These are phyloP conservation scores for Leccinum pallidistipes DNA, from an alignment of 1,284 basidiomycete genomes.

Conservation along the genomic window DNA sequence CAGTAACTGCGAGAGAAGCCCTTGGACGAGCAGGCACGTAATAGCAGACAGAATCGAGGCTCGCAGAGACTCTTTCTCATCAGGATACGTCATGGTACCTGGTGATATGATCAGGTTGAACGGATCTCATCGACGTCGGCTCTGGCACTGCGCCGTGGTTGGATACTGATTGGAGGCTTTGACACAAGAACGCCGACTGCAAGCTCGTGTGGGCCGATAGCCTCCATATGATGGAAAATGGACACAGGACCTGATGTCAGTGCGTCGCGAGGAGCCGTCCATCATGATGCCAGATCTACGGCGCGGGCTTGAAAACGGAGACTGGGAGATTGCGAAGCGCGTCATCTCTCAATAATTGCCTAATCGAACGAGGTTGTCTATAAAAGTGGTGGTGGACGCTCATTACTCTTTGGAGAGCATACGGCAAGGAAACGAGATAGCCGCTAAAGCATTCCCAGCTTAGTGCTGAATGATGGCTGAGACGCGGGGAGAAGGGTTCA, in stretches of 20 bases:
- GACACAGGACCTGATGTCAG: constrained; percentile 16
- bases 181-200: constrained; percentile 13
- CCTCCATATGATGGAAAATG: constrained; percentile 19
- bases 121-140: constrained; percentile 4
- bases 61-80: not conserved
- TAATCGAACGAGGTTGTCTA: constrained; percentile 11
- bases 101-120: constrained; percentile 10
- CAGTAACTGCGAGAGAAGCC: constrained; percentile 4
- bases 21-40: constrained; percentile 12
- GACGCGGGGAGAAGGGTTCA: constrained; percentile 8
- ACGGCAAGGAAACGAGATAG: constrained; percentile 9
- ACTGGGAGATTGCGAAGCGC: constrained; percentile 21
- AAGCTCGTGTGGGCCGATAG: constrained; percentile 11
- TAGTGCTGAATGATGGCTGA: not conserved
- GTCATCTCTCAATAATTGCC: constrained; percentile 19
- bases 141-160: constrained; percentile 9
- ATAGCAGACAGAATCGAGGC: constrained; percentile 3
- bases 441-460: constrained; percentile 17
- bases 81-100: constrained; percentile 12
- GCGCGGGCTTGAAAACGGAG: constrained; percentile 15
- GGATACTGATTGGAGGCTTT: constrained; percentile 6
- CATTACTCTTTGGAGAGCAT: not conserved
- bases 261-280: constrained; percentile 15
- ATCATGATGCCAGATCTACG: constrained; percentile 22
- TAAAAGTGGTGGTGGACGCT: constrained; percentile 15